Evolutionary conservation across 2,329 filamentous ascomycete genomes (phyloP), one percentile per base, ranked within the genome.

Genomic region (Calonectria fujianensis): DNA sequence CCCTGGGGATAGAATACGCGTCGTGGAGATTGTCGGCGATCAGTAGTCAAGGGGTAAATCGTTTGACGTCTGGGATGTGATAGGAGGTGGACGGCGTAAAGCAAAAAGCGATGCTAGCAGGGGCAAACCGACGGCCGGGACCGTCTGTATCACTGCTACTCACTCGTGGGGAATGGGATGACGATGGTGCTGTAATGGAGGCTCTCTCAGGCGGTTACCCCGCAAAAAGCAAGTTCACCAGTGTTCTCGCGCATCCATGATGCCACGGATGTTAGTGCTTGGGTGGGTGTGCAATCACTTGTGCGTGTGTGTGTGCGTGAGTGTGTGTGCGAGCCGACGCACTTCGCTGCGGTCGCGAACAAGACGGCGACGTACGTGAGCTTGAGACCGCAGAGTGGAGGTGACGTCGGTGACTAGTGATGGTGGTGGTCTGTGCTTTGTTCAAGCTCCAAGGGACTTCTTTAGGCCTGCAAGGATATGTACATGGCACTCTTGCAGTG

Each of bases 351-450:
- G 70, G 52, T 70, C 73, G 65, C 59, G 13, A 24, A 18, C 29
- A 39, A 67, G 48, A 57, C 32, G 32, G 39, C 54, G 31, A 48
- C 61, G 61, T 45, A 48, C n/a, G 54, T 37, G 48, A 59, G 35
- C n/a, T 6, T 9, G 45, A 20, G 45, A 24, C 45, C 13, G 45
- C 69, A 37, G 41, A 59, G 54, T 52, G 69, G 57, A 61, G 70
- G 79, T 81, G 79, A 81, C 78, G 79, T 81, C 73, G 77, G 66
- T 74, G 71, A 69, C 63, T 65, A 76, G 35, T 63, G 61, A 66
- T n/a, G 57, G 57, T 8, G 68, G 65, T 59, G 76, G 52, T 39
- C 45, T 59, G 57, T 64, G 68, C 68, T 39, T 20, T 61, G 51
- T 39, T 18, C 35, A 57, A 61, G 27, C 61, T 27, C 66, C 59